These are phyloP conservation scores for Apiotrichum domesticum DNA, from an alignment of 1,284 basidiomycete genomes.

Conservation along the genomic window DNA sequence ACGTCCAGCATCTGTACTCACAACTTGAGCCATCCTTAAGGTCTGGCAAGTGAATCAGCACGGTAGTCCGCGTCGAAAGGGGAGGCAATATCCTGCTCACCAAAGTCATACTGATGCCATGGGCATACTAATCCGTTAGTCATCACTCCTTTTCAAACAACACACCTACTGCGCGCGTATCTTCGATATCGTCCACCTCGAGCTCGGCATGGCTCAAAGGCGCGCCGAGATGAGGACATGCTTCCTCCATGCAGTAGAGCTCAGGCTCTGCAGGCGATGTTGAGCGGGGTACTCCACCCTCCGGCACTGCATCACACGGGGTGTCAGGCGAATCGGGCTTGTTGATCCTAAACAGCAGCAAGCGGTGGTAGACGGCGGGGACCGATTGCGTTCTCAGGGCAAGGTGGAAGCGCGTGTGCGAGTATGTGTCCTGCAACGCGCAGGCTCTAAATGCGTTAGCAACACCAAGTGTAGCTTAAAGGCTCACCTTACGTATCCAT, in stretches of 20 bases:
- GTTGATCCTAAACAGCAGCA: slow-evolving; percentile 63
- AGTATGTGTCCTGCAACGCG: slow-evolving; percentile 52
- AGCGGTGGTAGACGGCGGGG: slow-evolving; percentile 56
- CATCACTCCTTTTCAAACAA: neutral
- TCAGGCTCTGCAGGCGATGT: slow-evolving; percentile 46
- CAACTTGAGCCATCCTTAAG: slow-evolving; percentile 40
- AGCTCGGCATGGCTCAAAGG: slow-evolving; percentile 61
- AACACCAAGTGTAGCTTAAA: neutral
- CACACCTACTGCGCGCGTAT: slow-evolving; percentile 33
- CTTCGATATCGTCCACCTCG: slow-evolving; percentile 33
- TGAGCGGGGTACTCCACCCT: neutral
- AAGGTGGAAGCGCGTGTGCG: slow-evolving; percentile 63
- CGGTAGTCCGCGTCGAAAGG: neutral
- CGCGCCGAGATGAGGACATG: slow-evolving; percentile 76
- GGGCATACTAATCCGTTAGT: slow-evolving; percentile 61
- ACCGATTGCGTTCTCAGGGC: slow-evolving; percentile 61
- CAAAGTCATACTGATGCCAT: slow-evolving; percentile 64
- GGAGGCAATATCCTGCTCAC: slow-evolving; percentile 3
- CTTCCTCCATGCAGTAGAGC: slow-evolving; percentile 77
- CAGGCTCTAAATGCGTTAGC: slow-evolving; percentile 49
- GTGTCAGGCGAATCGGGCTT: slow-evolving; percentile 13
- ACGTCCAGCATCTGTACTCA: slow-evolving; percentile 58
- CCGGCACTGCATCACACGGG: neutral
- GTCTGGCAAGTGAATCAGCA: slow-evolving; percentile 29
- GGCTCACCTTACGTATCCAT: slow-evolving; percentile 1